These are phyloP conservation scores for Irpex lacteus DNA, from an alignment of 1,284 basidiomycete species.

Conservation along the genomic window DNA sequence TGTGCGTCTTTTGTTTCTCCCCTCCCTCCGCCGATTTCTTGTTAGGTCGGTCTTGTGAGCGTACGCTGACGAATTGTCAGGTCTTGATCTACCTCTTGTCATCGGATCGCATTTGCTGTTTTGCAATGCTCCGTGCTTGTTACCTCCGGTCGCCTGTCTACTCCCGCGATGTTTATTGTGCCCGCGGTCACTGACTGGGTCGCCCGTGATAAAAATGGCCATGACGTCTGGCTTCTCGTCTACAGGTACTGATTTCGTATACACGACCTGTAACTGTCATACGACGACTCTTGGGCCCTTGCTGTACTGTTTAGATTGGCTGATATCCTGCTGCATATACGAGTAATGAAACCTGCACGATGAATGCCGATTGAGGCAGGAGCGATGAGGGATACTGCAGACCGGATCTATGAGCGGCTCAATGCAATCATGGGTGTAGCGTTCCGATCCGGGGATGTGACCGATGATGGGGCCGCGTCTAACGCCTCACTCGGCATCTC, in stretches of 20 bases:
- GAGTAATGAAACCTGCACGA: background rate
- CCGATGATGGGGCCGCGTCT: background rate
- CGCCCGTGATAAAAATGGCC: background rate
- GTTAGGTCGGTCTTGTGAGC: slow-evolving; percentile 24
- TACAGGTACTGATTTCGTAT: background rate
- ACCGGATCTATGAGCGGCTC: background rate
- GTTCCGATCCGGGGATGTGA: background rate
- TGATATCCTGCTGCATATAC: background rate
- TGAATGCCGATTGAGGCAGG: background rate
- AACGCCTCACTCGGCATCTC: background rate
- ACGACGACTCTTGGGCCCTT: background rate
- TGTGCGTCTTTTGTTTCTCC: slow-evolving; percentile 56
- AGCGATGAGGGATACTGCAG: background rate
- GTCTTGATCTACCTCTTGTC: slow-evolving; percentile 44
- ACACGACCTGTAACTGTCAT: background rate
- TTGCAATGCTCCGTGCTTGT: background rate
- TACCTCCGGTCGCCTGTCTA: background rate
- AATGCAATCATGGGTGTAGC: background rate
- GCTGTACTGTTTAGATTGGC: background rate
- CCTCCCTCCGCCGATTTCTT: slow-evolving; percentile 14
- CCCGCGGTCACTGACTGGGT: background rate
- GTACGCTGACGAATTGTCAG: slow-evolving; percentile 69
- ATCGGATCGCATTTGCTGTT: slow-evolving; percentile 5
- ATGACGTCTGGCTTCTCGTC: background rate
- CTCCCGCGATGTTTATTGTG: background rate